Conservation (phyloP, 768 basidiomycete genomes). For the Xanthoconium stramineum region DNA sequence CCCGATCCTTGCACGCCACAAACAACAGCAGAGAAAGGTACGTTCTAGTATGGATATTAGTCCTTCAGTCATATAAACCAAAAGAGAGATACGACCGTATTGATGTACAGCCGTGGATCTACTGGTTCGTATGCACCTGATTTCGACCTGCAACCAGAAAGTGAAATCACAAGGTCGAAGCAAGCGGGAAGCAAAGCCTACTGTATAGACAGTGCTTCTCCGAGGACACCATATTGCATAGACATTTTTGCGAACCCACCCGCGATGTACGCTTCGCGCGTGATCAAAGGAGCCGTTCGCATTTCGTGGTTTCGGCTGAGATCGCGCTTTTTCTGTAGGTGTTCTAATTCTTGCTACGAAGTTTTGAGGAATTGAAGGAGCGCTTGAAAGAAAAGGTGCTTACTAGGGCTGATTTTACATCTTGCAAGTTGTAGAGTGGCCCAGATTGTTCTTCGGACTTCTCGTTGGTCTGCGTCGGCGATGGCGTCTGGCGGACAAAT, state of each 20-base stretch:
- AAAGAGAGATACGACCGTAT: conserved; percentile 44
- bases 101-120: conserved; percentile 57
- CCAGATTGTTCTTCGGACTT: background rate
- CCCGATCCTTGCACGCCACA: conserved; percentile 75
- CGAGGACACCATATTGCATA: conserved; percentile 60
- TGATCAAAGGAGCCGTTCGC: conserved; percentile 46
- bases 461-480: background rate
- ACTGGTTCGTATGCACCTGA: conserved; percentile 26
- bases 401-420: conserved; percentile 3
- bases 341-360: conserved; percentile 7
- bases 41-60: conserved; percentile 41
- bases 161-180: background rate
- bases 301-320: conserved; percentile 25
- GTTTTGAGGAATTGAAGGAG: background rate
- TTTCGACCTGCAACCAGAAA: conserved; percentile 27
- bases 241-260: conserved; percentile 23
- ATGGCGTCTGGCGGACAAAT: background rate
- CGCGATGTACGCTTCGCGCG: conserved; percentile 39
- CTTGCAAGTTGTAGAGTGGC: conserved; percentile 6
- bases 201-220: conserved; percentile 29
- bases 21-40: conserved; percentile 65
- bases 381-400: background rate
- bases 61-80: background rate
- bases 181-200: conserved; percentile 16
- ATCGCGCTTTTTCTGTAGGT: background rate